Conservation (phyloP, 1,284 basidiomycete genomes). For the Hemileia vastatrix region DNA sequence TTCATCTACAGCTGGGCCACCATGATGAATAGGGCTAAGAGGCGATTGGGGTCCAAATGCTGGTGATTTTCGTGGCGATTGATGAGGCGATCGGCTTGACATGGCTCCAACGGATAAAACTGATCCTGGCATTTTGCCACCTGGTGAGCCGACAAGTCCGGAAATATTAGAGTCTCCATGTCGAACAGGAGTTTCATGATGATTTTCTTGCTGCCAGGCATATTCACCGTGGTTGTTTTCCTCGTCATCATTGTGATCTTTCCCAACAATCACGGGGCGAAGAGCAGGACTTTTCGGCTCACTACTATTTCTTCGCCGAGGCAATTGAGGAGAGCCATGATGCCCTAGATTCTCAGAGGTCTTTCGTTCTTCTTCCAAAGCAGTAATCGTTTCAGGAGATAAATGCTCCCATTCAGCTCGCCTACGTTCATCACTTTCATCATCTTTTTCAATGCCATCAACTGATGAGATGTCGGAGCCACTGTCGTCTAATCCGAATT, state of each 20-base stretch:
- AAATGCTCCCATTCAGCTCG: slow-evolving; percentile 22
- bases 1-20: slow-evolving; percentile 21
- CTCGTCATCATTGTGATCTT: no score
- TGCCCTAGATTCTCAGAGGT: slow-evolving; percentile 5
- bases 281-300: slow-evolving; percentile 22
- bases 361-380: slow-evolving; percentile 18
- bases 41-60: slow-evolving; percentile 20
- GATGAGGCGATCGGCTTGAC: neutral
- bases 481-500: slow-evolving; percentile 10
- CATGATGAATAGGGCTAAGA: slow-evolving; percentile 7
- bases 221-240: neutral
- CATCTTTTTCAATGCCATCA: slow-evolving; percentile 8
- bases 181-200: neutral
- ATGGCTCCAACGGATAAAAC: neutral
- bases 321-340: slow-evolving; percentile 9
- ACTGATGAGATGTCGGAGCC: neutral
- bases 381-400: slow-evolving; percentile 20
- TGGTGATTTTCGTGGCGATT: slow-evolving; percentile 3
- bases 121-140: no score
- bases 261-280: slow-evolving; percentile 12
- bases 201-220: neutral
- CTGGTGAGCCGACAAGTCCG: neutral
- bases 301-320: slow-evolving; percentile 12
- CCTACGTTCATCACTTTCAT: slow-evolving; percentile 7
- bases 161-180: neutral